A percentile compares a stretch with the other conserved stretches of the same genome.
Conservation (phyloP, 345 rosid species). For the Carallia brachiata region DNA sequence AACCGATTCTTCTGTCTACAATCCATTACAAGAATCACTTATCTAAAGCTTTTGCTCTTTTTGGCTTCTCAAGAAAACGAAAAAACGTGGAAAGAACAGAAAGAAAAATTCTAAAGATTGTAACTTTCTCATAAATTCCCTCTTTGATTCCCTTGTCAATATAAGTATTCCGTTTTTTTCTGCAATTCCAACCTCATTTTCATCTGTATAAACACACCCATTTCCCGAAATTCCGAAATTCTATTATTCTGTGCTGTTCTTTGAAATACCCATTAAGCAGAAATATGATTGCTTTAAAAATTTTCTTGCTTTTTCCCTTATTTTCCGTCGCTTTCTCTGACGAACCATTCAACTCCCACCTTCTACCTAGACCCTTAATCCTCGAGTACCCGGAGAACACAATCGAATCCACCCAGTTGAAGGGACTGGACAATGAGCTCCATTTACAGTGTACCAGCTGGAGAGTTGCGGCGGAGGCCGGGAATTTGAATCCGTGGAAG, state of each 20-base stretch:
- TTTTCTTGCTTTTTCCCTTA: conserved; percentile 39
- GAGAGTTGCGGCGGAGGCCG: conserved; percentile 84
- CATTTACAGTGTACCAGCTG: conserved; percentile 73
- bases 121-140: conserved; percentile 2
- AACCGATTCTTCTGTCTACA: not conserved
- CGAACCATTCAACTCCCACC: conserved; percentile 36
- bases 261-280: not conserved
- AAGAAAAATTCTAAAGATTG: not conserved
- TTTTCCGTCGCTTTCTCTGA: conserved; percentile 33
- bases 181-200: no score
- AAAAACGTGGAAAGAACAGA: not conserved
- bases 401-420: conserved; percentile 28
- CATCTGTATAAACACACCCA: no score
- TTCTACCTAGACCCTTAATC: conserved; percentile 60
- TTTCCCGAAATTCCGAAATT: not conserved
- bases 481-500: conserved; percentile 79
- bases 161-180: not conserved
- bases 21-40: not conserved
- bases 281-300: conserved; percentile 34
- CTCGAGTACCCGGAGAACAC: conserved; percentile 42
- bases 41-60: not conserved
- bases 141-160: conserved; percentile 6
- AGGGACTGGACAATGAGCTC: conserved; percentile 43
- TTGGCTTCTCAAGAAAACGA: conserved; percentile 3
- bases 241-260: not conserved